Conservation (phyloP, 176 grass and related monocot genomes). For the Ananas comosus region DNA sequence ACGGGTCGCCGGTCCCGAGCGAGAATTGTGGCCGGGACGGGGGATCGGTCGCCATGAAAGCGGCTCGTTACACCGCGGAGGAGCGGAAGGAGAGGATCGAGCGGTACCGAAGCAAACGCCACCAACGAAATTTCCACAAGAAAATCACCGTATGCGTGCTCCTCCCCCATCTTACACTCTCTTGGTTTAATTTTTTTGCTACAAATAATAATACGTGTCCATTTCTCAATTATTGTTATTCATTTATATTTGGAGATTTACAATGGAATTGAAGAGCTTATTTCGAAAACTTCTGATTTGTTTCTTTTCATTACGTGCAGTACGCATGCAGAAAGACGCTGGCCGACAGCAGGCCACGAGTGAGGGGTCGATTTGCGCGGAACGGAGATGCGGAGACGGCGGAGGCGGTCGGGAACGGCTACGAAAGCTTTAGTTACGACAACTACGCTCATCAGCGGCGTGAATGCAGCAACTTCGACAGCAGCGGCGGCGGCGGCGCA, state of each 20-base stretch:
- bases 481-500: conserved; percentile 10
- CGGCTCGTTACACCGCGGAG: conserved; percentile 53
- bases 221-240: too few species aligned
- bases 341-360: conserved; percentile 75
- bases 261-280: neutral
- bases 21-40: conserved; percentile 39
- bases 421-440: conserved; percentile 18
- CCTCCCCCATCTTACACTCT: too few species aligned
- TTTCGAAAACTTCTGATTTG: neutral
- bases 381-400: conserved; percentile 45
- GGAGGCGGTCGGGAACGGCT: conserved; percentile 17
- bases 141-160: conserved; percentile 64
- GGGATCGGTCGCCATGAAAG: conserved; percentile 38
- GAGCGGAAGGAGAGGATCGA: conserved; percentile 68
- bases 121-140: conserved; percentile 80
- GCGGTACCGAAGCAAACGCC: conserved; percentile 49
- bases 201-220: too few species aligned
- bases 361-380: conserved; percentile 74
- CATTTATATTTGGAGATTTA: too few species aligned
- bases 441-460: conserved; percentile 7
- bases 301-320: conserved; percentile 15
- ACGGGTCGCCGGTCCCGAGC: conserved; percentile 20
- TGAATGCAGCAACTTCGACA: conserved; percentile 27
- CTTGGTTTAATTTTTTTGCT: too few species aligned
- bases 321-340: conserved; percentile 97